Percentiles rank a stretch among this genome's conserved stretches.
Conservation (phyloP, 1,139 yeast species). For the Suzukiozyma palmioleophila region DNA sequence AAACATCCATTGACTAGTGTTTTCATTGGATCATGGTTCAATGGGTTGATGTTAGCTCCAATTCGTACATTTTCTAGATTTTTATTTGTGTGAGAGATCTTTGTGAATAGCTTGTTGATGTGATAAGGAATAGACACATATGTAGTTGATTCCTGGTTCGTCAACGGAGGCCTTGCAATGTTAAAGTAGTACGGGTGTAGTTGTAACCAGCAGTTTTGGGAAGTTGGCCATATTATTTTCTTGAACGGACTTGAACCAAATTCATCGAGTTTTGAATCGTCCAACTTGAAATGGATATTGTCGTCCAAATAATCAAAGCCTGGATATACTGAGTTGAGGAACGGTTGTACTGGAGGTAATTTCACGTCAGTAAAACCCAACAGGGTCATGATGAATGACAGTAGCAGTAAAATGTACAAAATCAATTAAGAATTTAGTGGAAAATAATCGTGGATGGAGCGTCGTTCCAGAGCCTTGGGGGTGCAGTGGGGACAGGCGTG, state of each 20-base stretch:
- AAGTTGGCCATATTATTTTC: constrained; percentile 30
- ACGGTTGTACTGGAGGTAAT: constrained; percentile 25
- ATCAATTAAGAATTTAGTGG: no score
- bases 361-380: constrained; percentile 3
- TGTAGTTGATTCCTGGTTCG: constrained; percentile 33
- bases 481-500: no score
- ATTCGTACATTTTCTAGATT: constrained; percentile 45
- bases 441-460: no score
- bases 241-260: constrained; percentile 8
- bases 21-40: constrained; percentile 49
- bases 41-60: constrained; percentile 53
- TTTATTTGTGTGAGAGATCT: constrained; percentile 24
- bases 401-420: no score
- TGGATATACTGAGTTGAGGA: constrained; percentile 38
- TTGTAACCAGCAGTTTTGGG: constrained; percentile 16
- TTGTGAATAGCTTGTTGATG: constrained; percentile 28
- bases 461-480: no score
- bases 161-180: constrained; percentile 36
- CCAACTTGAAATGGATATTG: constrained; percentile 27
- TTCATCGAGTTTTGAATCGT: constrained; percentile 2
- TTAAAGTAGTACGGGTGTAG: constrained; percentile 30
- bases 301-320: constrained; percentile 31
- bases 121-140: constrained; percentile 42
- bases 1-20: constrained; percentile 50
- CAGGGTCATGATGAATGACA: constrained; percentile 1